Evolutionary conservation across 225 moss, liverwort and hornwort genomes (phyloP), one percentile per base, ranked within the genome.

Genomic region (Pseudoscleropodium purum): DNA sequence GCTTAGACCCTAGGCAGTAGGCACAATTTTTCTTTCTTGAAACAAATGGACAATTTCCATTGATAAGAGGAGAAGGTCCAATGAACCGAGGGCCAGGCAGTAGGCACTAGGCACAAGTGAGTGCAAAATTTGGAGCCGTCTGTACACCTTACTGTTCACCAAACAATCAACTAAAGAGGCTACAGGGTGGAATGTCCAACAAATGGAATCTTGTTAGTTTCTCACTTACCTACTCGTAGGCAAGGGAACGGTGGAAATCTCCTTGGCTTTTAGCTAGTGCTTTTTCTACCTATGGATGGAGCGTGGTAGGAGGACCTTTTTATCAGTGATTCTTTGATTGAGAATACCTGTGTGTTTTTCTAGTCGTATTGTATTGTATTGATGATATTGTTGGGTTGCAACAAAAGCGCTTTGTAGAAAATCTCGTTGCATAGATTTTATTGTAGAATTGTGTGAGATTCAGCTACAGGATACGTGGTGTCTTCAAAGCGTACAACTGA

Each of bases 401-500:
- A 31, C 0, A 0, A 19, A 12, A 47, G 31, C 0, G 2, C 18
- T 30, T 3, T 11, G 11, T 18, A 18, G 31, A 75, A 30, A 30
- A 75, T 75, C 18, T 47, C 31, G 0, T 47, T 47, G 1, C 13
- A 13, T 21, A 13, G 13, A 33, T 75, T 31, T 7, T 10, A 18
- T 18, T 47, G 18, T 7, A 47, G 11, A 47, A 18, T 10, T 17
- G 59, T 0, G 4, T 47, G 11, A 18, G 47, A 31, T 31, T 47
- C 2, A 18, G 18, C 11, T 47, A 30, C 0, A 1, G 1, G 12
- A 75, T 31, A 49, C 2, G 30, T 12, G 47, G 31, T 1, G 2
- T 45, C 10, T 30, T 18, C 6, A 18, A 0, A 43, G 16, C 1
- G 0, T 73, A 5, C 2, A 45, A 1, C 16, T 41, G 15, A 4